phyloP scores from a whole-genome alignment of 1,284 basidiomycete genomes.

The Ceratobasidium sp. region DNA sequence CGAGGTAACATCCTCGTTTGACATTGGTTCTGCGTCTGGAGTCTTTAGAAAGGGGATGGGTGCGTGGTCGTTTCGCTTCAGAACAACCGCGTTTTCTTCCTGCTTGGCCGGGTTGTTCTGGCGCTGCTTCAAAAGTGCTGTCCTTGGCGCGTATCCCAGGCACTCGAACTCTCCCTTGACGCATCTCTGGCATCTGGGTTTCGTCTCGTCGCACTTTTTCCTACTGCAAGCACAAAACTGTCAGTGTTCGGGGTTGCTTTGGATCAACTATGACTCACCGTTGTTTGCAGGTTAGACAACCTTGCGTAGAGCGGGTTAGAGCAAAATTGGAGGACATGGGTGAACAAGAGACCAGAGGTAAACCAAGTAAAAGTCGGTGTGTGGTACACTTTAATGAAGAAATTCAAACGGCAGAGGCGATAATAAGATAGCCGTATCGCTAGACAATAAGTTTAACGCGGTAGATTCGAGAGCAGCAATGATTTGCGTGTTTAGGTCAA shows the following conservation, averaged over 20 bases:
- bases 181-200: conserved; percentile 9
- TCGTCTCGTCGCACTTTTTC: conserved; percentile 18
- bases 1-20: background rate
- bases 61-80: background rate
- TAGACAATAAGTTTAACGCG: too few species aligned
- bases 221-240: background rate
- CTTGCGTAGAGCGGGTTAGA: background rate
- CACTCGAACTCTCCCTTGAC: background rate
- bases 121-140: background rate
- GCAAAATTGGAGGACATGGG: background rate
- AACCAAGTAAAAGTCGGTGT: background rate
- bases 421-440: too few species aligned
- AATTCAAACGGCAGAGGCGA: too few species aligned
- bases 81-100: background rate
- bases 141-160: background rate
- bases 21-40: background rate
- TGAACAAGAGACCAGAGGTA: background rate
- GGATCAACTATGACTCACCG: background rate
- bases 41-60: background rate
- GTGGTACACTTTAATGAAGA: too few species aligned
- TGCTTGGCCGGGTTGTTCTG: background rate
- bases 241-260: background rate
- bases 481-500: too few species aligned
- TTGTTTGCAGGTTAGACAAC: conserved; percentile 21
- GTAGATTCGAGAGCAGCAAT: too few species aligned